These are phyloP conservation scores for Yamadazyma pseudoaaseri DNA, from an alignment of 1,139 yeast genomes.

Conservation along the genomic window DNA sequence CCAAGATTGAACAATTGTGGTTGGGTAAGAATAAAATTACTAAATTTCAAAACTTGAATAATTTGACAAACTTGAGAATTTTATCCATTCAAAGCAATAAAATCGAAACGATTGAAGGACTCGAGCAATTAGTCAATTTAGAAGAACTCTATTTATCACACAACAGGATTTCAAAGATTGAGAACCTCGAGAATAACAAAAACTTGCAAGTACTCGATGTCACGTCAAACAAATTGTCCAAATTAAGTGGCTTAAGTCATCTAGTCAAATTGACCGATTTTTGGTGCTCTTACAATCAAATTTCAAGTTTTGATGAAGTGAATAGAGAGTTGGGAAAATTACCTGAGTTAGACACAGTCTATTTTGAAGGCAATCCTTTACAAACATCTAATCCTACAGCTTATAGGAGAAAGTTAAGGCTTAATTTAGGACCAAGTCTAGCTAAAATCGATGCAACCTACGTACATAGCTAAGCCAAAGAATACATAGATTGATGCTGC, in stretches of 20 bases:
- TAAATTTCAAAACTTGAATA: conserved; percentile 60
- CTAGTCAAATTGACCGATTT: conserved; percentile 75
- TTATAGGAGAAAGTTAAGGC: conserved; percentile 77
- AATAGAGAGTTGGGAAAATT: conserved; percentile 62
- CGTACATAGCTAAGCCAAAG: conserved; percentile 28
- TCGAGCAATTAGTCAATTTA: conserved; percentile 66
- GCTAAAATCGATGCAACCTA: conserved; percentile 91
- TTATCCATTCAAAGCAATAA: conserved; percentile 89
- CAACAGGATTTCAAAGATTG: conserved; percentile 74
- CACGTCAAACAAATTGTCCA: conserved; percentile 66
- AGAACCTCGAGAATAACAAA: conserved; percentile 69
- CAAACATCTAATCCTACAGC: conserved; percentile 73
- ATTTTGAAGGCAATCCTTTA: conserved; percentile 92
- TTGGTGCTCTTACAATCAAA: conserved; percentile 84
- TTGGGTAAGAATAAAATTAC: conserved; percentile 83
- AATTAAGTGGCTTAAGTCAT: conserved; percentile 65
- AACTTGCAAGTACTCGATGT: conserved; percentile 78
- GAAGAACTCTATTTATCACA: conserved; percentile 90
- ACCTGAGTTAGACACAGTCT: conserved; percentile 77
- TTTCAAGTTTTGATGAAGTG: conserved; percentile 68
- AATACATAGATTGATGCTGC: too few relatives aligned
- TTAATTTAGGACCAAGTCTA: conserved; percentile 72
- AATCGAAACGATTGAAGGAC: conserved; percentile 75
- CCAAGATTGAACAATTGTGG: conserved; percentile 77
- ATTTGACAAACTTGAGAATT: conserved; percentile 64